A percentile compares a stretch with the other conserved stretches of the same genome.
phyloP scores from a whole-genome alignment of 2,329 filamentous ascomycete genomes.

The Emmonsia crescens region DNA sequence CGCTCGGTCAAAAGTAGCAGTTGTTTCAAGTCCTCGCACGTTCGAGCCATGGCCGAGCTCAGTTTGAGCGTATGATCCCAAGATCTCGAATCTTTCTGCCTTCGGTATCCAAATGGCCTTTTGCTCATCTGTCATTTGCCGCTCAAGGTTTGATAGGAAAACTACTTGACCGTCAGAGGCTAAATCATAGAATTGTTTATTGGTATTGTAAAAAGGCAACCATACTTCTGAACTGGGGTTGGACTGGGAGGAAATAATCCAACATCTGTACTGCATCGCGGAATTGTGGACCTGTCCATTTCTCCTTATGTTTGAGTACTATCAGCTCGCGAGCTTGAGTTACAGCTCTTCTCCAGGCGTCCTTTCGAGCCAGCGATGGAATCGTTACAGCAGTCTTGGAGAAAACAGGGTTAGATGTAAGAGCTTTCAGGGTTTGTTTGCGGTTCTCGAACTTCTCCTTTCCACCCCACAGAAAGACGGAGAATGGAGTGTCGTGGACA shows the following conservation, averaged over 20 bases:
- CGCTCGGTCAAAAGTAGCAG: slow-evolving; percentile 20
- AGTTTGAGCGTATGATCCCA: slow-evolving; percentile 23
- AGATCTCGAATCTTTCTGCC: slow-evolving; percentile 18
- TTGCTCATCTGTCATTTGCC: slow-evolving; percentile 18
- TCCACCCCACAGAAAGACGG: slow-evolving; percentile 17
- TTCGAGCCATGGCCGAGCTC: slow-evolving; percentile 25
- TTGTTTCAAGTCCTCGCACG: slow-evolving; percentile 24
- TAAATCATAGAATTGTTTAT: not conserved
- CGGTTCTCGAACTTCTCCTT: slow-evolving; percentile 15
- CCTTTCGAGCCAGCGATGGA: slow-evolving; percentile 16
- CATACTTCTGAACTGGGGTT: slow-evolving; percentile 16
- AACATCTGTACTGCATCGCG: slow-evolving; percentile 14
- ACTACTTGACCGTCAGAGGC: slow-evolving; percentile 6
- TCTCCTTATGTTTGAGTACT: slow-evolving; percentile 12
- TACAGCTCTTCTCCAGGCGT: slow-evolving; percentile 15
- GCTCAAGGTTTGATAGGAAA: slow-evolving; percentile 17
- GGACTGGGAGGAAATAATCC: slow-evolving; percentile 17
- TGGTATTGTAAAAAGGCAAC: no score
- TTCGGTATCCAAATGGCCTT: slow-evolving; percentile 18
- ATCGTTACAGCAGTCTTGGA: slow-evolving; percentile 13
- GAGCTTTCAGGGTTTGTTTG: slow-evolving; percentile 11
- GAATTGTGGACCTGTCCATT: slow-evolving; percentile 16
- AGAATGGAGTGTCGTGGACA: slow-evolving; percentile 12
- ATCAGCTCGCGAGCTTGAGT: slow-evolving; percentile 15
- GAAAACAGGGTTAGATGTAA: slow-evolving; percentile 15